Conservation (phyloP, 805 yeast species). For the Metschnikowia santaceciliae region DNA sequence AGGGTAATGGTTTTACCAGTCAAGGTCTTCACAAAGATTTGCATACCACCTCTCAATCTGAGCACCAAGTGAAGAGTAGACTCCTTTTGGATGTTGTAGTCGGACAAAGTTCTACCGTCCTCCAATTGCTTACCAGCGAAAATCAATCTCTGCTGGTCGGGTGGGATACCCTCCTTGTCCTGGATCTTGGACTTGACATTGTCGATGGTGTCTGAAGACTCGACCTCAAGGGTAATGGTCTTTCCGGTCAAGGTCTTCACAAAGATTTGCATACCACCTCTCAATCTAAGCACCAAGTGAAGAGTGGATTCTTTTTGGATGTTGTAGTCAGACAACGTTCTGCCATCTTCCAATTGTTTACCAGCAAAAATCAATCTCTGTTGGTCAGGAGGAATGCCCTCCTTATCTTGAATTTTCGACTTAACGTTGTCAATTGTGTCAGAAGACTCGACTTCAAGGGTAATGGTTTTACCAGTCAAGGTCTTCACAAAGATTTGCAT, state of each 20-base stretch:
- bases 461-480: constrained; percentile 29
- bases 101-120: constrained; percentile 93
- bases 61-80: constrained; percentile 93
- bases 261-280: constrained; percentile 56
- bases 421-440: no score
- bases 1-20: no score
- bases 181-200: no score
- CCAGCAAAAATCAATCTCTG: constrained; percentile 45
- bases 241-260: constrained; percentile 45
- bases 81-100: constrained; percentile 98
- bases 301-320: constrained; percentile 43
- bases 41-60: constrained; percentile 94
- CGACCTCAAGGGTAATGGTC: no score
- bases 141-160: no score
- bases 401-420: no score
- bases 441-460: no score
- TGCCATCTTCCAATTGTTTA: constrained; percentile 43
- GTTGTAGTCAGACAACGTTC: constrained; percentile 37
- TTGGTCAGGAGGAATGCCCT: constrained; percentile 8
- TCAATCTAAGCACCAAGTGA: constrained; percentile 19
- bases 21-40: constrained; percentile 9
- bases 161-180: no score
- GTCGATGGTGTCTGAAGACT: no score
- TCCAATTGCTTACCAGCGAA: constrained; percentile 98
- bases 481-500: constrained; percentile 56